A percentile compares a stretch with the other conserved stretches of the same genome.
Conservation (phyloP, 192 early-diverging fungal species). For the Coemansia sp. region DNA sequence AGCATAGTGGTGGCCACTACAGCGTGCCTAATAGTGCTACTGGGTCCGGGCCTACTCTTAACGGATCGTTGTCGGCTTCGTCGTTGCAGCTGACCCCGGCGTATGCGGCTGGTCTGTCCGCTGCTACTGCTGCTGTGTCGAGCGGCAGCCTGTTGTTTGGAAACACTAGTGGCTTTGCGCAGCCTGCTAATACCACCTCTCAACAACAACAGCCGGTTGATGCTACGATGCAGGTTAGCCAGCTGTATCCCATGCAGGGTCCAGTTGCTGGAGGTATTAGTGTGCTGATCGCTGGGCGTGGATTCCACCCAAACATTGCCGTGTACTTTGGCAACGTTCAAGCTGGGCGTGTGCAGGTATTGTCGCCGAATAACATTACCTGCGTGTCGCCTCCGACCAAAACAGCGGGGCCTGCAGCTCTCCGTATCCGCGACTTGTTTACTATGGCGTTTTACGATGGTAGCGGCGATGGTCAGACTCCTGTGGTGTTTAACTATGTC, state of each 20-base stretch:
- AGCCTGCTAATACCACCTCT: constrained; percentile 14
- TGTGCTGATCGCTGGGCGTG: constrained; percentile 80
- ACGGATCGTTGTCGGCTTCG: not conserved
- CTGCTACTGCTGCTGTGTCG: constrained; percentile 5
- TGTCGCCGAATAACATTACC: constrained; percentile 79
- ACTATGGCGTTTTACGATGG: constrained; percentile 52
- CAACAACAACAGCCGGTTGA: not conserved
- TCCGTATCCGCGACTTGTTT: constrained; percentile 32
- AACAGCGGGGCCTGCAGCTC: constrained; percentile 69
- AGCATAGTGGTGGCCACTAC: not conserved
- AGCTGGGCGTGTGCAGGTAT: constrained; percentile 76
- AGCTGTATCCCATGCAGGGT: constrained; percentile 82
- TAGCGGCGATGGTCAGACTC: not conserved
- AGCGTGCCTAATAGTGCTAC: not conserved
- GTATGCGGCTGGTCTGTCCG: constrained; percentile 2
- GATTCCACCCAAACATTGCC: constrained; percentile 77
- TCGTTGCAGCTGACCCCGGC: not conserved
- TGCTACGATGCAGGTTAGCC: constrained; percentile 59
- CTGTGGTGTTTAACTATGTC: constrained; percentile 55
- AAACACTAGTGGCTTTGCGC: not conserved
- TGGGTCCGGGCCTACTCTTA: not conserved
- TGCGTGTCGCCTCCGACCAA: constrained; percentile 82
- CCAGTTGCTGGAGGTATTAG: constrained; percentile 87
- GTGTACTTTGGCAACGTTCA: constrained; percentile 61
- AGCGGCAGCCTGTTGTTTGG: constrained; percentile 13